A percentile compares a stretch with the other conserved stretches of the same genome.
phyloP scores from a whole-genome alignment of 768 basidiomycete species.

The Suillus luteus region DNA sequence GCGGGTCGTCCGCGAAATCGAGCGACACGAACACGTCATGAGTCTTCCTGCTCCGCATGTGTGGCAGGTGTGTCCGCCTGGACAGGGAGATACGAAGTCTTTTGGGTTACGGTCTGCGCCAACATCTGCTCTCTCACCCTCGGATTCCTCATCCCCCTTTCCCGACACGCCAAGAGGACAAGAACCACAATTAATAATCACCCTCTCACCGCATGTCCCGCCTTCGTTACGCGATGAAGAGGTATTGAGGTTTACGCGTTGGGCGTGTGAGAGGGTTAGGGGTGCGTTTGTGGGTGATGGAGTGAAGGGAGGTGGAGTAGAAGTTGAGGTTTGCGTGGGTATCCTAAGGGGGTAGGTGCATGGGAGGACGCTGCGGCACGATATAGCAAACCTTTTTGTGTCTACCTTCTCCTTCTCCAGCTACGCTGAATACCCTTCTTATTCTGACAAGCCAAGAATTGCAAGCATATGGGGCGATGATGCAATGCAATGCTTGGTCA shows the following conservation, averaged over 20 bases:
- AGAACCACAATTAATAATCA: conserved; percentile 60
- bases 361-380: not conserved
- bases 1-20: conserved; percentile 83
- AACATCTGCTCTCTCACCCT: conserved; percentile 9
- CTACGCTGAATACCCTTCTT: not conserved
- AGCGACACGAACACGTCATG: conserved; percentile 79
- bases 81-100: conserved; percentile 18
- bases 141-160: not conserved
- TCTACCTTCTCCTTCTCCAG: not conserved
- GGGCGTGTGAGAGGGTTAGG: conserved; percentile 72
- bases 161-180: conserved; percentile 2
- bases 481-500: not conserved
- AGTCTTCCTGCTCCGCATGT: conserved; percentile 86
- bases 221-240: conserved; percentile 68
- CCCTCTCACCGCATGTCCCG: conserved; percentile 77
- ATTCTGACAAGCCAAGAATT: not conserved
- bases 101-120: conserved; percentile 10
- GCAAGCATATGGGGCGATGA: not conserved
- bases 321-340: conserved; percentile 74
- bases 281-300: conserved; percentile 48
- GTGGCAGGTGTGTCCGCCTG: conserved; percentile 74
- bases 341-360: conserved; percentile 55
- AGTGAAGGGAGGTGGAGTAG: conserved; percentile 33
- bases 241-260: conserved; percentile 68
- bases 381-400: not conserved